Conservation (phyloP, 73 alveolate species). For the Tetrahymena borealis region DNA sequence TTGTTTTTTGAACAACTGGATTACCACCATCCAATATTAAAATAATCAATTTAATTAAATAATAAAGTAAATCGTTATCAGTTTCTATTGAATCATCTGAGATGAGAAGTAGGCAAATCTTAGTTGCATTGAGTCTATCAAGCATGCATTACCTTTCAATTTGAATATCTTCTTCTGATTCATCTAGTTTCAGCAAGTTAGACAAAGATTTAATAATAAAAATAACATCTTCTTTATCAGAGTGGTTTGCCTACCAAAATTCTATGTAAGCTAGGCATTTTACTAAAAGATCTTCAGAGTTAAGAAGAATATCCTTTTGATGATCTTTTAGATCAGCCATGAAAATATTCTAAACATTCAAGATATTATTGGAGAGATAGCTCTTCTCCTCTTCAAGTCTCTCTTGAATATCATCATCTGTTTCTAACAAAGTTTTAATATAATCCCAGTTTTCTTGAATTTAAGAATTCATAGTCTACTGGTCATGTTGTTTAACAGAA, state of each 20-base stretch:
- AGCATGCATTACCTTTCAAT: not conserved
- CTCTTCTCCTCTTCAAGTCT: not conserved
- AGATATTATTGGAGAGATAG: not conserved
- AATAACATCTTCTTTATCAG: not conserved
- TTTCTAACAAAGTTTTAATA: not conserved
- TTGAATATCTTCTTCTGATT: not conserved
- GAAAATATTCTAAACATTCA: not conserved
- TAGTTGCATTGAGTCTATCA: not conserved
- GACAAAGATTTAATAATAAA: not conserved
- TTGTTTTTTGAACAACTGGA: slow-evolving; percentile 11
- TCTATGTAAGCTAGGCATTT: not conserved
- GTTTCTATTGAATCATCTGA: not conserved
- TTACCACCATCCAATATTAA: slow-evolving; percentile 22
- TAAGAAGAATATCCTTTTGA: not conserved
- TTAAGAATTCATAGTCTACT: not conserved
- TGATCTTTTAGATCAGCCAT: not conserved
- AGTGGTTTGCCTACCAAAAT: not conserved
- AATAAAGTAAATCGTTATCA: not conserved
- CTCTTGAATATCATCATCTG: not conserved
- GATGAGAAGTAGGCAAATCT: not conserved
- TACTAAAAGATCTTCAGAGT: not conserved
- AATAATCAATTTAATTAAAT: slow-evolving; percentile 14
- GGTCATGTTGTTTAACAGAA: not conserved
- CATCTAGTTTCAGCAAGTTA: not conserved
- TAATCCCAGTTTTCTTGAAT: not conserved